Evolutionary conservation across 345 rosid species (phyloP), one percentile per base, ranked within the genome.

Genomic region (Euphorbia pulcherrima): DNA sequence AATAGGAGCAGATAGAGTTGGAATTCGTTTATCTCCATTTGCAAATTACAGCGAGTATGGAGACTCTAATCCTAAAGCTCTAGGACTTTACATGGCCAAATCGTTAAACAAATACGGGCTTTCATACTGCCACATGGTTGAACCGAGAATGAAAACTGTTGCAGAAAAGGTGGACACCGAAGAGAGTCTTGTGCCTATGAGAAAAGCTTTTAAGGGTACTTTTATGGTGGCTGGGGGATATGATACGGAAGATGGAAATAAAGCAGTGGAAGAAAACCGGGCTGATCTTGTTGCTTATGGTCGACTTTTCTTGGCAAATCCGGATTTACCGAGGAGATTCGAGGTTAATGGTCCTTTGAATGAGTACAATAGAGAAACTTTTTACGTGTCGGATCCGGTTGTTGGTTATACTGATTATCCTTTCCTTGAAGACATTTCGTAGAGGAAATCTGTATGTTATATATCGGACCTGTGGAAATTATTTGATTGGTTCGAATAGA

Each of bases 401-500:
- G 26, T 85, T 30, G 96, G 96, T 71, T 90, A 87, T 63, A 80
- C 90, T 2, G 89, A 90, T 78, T 87, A 87, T 65, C 90, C 96
- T 20, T 86, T 87, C 61, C 86, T 86, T 2, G 86, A 83, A 54
- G 17, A 27, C 46, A 59, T 17, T 59, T 2, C 3, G 7, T 33
- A n/a, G n/a, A n/a, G n/a, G n/a, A n/a, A n/a, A n/a, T n/a, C n/a
- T n/a, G n/a, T n/a, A n/a, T n/a, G n/a, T n/a, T n/a, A n/a, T n/a
- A n/a, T n/a, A n/a, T n/a, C n/a, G n/a, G n/a, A n/a, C n/a, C n/a
- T n/a, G n/a, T n/a, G n/a, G n/a, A n/a, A n/a, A n/a, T n/a, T n/a
- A n/a, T n/a, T n/a, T n/a, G n/a, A n/a, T n/a, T n/a, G n/a, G n/a
- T n/a, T n/a, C n/a, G n/a, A n/a, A n/a, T n/a, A n/a, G n/a, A n/a